Base-by-base conservation (phyloP, 495 filamentous ascomycete genomes). In the Daldinia decipiens region DNA sequence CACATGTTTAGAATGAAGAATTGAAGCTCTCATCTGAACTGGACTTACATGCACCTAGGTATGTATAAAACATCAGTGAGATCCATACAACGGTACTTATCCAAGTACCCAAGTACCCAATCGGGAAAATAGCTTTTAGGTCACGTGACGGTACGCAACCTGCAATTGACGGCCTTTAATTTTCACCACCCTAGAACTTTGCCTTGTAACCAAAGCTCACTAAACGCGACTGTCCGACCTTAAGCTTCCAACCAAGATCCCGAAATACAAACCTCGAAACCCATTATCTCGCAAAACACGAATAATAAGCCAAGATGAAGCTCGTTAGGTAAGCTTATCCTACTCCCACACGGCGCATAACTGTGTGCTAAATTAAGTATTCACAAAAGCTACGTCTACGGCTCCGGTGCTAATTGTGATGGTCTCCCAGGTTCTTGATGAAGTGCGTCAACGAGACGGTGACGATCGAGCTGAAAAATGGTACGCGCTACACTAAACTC, bases 361-460 rank as follows among this genome's bases (percentile, higher is more conserved):
- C 65, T 65, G 8, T 54, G 65, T 79, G 74, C 77, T 74, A 70
- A 79, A 78, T 76, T 12, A 40, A 76, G 70, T 59, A 74, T 54
- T 60, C 71, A 70, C 58, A 62, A 74, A 72, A 72, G 76, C 73
- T 74, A 63, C 68, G 45, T 68, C 70, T 69, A 59, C 70, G 61
- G 65, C 69, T 66, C 63, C 70, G 74, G 67, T 76, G 76, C 82
- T 85, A 78, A 84, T 77, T 31, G 45, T 72, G 68, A 65, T 79
- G 31, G 65, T 63, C 51, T 70, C 72, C 60, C 79, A 98, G 95
- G 73, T 98, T 99, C 79, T 83, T 99, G 60, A 98, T 98, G 95
- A 99, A 98, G 86, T 97, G 93, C 80, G 88, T 89, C 76, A 98
- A 98, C 80, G 95, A 99, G 83, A 96, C 95, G 64, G 95, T 98